These are phyloP conservation scores for Pilasporangium apinafurcum DNA, from an alignment of 352 stramenopile species.

Conservation along the genomic window DNA sequence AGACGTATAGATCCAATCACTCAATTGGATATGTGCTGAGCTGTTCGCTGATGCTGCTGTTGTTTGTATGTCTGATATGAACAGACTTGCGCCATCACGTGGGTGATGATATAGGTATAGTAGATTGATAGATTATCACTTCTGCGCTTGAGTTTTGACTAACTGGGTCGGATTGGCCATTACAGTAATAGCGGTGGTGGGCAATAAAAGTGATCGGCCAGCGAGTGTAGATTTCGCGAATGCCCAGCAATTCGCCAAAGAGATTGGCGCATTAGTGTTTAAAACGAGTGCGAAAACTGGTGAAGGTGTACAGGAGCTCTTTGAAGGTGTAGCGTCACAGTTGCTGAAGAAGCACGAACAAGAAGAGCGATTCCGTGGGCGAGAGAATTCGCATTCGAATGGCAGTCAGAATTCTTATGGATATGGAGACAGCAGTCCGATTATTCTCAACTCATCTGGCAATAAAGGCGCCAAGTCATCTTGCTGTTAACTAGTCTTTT, in stretches of 20 bases:
- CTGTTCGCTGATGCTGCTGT: background rate
- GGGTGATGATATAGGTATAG: slow-evolving; percentile 53
- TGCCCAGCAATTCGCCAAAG: slow-evolving; percentile 64
- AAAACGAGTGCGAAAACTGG: slow-evolving; percentile 77
- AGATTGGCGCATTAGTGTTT: slow-evolving; percentile 82
- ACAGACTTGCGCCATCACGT: slow-evolving; percentile 75
- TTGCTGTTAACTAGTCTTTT: no score
- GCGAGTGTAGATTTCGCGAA: slow-evolving; percentile 61
- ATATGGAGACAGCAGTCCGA: slow-evolving; percentile 4
- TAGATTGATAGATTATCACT: background rate
- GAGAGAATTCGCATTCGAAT: slow-evolving; percentile 30
- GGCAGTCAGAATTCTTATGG: slow-evolving; percentile 18
- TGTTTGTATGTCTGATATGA: slow-evolving; percentile 1
- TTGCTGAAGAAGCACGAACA: slow-evolving; percentile 76
- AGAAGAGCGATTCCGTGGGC: slow-evolving; percentile 35
- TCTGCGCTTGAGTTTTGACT: background rate
- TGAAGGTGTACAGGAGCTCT: slow-evolving; percentile 67
- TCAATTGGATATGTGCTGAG: background rate
- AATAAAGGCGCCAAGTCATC: no score
- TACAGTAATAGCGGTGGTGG: slow-evolving; percentile 68
- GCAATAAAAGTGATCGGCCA: slow-evolving; percentile 76
- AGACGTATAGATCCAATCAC: background rate
- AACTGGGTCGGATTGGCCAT: background rate
- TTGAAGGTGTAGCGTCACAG: slow-evolving; percentile 63
- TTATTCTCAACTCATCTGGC: no score